Conservation (phyloP, 192 early-diverging fungal genomes). For the Umbelopsis vinacea region DNA sequence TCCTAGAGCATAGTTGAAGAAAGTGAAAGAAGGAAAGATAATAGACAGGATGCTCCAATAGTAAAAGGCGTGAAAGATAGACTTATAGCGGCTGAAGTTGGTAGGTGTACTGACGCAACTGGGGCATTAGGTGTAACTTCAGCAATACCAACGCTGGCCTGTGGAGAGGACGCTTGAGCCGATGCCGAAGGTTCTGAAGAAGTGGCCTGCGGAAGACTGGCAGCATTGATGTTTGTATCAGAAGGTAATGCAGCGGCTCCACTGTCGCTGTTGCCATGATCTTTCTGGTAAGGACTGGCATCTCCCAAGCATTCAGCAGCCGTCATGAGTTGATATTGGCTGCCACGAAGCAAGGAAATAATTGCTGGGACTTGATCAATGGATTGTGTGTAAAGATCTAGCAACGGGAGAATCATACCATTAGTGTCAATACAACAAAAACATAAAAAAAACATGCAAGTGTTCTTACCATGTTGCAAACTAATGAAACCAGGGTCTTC, state of each 20-base stretch:
- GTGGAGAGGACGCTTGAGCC: neutral
- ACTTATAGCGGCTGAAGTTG: no score
- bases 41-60: no score
- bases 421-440: no score
- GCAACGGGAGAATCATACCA: neutral
- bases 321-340: slow-evolving; percentile 28
- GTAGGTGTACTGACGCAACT: no score
- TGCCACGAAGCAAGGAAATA: slow-evolving; percentile 18
- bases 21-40: no score
- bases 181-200: neutral
- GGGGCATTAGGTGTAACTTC: neutral
- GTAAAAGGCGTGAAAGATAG: no score
- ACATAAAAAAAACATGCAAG: no score
- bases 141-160: neutral
- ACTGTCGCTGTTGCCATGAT: neutral
- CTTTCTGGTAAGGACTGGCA: neutral
- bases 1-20: no score
- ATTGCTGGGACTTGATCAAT: slow-evolving; percentile 29
- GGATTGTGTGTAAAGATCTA: slow-evolving; percentile 35
- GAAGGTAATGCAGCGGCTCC: neutral
- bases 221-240: neutral
- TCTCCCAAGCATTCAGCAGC: slow-evolving; percentile 31
- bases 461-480: slow-evolving; percentile 39
- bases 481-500: slow-evolving; percentile 39
- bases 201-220: neutral